These are phyloP conservation scores for Sporothrix brunneoviolacea DNA, from an alignment of 2,329 filamentous ascomycete genomes.

Conservation along the genomic window DNA sequence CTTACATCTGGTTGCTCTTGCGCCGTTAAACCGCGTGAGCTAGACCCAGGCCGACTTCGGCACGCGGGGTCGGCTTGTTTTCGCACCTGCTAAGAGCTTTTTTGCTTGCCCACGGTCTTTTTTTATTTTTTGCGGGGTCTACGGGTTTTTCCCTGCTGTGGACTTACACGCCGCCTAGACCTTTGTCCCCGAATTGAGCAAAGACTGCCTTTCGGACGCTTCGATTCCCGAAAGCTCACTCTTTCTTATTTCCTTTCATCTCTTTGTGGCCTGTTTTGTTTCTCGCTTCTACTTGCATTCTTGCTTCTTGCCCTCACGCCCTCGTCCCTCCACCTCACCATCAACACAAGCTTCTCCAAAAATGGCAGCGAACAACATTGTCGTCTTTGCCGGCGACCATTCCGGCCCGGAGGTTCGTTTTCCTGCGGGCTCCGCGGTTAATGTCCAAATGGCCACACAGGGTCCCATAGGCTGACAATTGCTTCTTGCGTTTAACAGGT, in stretches of 20 bases:
- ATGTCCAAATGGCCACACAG: background rate
- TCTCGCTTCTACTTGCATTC: background rate
- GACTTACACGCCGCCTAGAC: no score
- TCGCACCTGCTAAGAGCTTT: background rate
- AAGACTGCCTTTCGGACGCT: background rate
- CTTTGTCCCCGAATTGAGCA: background rate
- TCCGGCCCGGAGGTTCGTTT: conserved; percentile 71
- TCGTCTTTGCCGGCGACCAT: conserved; percentile 78
- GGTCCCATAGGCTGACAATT: no score
- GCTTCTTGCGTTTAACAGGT: conserved; percentile 45
- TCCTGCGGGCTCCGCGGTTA: background rate
- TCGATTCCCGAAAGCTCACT: no score
- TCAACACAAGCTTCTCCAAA: no score
- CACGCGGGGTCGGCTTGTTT: conserved; percentile 14
- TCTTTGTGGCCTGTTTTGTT: background rate
- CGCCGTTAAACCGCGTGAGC: no score
- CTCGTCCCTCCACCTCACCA: no score
- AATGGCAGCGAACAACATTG: conserved; percentile 70
- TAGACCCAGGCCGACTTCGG: conserved; percentile 15
- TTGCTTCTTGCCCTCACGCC: no score
- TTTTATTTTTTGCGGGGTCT: conserved; percentile 6
- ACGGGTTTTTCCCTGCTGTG: background rate
- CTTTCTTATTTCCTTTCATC: background rate
- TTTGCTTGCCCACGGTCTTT: background rate
- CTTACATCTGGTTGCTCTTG: no score